These are phyloP conservation scores for Trametes meyenii DNA, from an alignment of 768 basidiomycete genomes.

Conservation along the genomic window DNA sequence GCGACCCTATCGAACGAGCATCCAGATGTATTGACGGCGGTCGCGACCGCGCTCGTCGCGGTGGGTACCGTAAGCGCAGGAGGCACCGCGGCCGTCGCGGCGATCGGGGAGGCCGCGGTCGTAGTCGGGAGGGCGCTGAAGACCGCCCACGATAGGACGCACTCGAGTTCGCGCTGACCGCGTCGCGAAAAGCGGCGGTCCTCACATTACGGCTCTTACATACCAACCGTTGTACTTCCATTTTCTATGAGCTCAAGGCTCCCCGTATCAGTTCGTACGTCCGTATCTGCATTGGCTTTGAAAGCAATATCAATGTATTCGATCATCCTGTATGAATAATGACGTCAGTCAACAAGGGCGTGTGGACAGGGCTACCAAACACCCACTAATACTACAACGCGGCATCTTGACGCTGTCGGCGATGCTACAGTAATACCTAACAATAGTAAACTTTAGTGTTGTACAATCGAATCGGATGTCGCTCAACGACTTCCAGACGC, in stretches of 20 bases:
- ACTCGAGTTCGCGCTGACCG: slow-evolving; percentile 3
- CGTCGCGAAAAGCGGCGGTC: not conserved
- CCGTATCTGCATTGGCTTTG: too few relatives aligned
- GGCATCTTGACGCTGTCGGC: not conserved
- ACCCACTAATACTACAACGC: not conserved
- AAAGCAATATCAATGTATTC: too few relatives aligned
- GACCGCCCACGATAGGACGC: slow-evolving; percentile 16
- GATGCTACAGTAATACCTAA: not conserved
- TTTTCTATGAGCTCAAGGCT: too few relatives aligned
- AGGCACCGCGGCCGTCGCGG: slow-evolving; percentile 16
- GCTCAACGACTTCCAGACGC: slow-evolving; percentile 4
- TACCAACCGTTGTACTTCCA: too few relatives aligned
- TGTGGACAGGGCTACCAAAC: too few relatives aligned
- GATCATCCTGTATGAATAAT: too few relatives aligned
- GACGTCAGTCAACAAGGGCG: too few relatives aligned
- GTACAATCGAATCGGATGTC: not conserved
- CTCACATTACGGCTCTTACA: too few relatives aligned
- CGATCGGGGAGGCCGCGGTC: slow-evolving; percentile 21
- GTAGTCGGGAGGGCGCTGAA: slow-evolving; percentile 19
- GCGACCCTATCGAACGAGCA: slow-evolving; percentile 22
- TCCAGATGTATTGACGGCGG: slow-evolving; percentile 20
- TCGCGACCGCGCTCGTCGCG: slow-evolving; percentile 19
- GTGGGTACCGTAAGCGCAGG: slow-evolving; percentile 16
- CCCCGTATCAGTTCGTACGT: too few relatives aligned
- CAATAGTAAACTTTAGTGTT: slow-evolving; percentile 5